phyloP scores from a whole-genome alignment of 805 yeast genomes.

The Candida gorgasii region DNA sequence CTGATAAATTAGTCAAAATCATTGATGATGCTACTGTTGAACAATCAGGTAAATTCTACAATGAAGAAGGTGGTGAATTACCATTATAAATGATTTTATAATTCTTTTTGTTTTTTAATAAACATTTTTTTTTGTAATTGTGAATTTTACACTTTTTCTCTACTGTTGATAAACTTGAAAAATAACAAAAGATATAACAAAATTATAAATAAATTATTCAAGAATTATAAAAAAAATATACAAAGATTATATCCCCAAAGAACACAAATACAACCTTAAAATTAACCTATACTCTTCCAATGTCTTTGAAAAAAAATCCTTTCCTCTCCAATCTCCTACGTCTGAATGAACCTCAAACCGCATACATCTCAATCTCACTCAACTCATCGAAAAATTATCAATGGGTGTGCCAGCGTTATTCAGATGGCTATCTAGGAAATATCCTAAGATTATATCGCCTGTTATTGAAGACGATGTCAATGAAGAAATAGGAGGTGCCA shows the following conservation, averaged over 20 bases:
- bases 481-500: slow-evolving; percentile 65
- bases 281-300: no score
- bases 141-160: not conserved
- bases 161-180: not conserved
- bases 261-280: not conserved
- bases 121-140: no score
- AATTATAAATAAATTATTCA: not conserved
- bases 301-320: no score
- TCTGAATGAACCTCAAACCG: no score
- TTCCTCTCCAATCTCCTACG: no score
- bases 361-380: slow-evolving; percentile 1
- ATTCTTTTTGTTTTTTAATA: no score
- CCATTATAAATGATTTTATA: no score
- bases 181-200: not conserved
- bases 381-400: not conserved
- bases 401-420: slow-evolving; percentile 99
- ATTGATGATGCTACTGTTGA: slow-evolving; percentile 6
- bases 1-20: slow-evolving; percentile 5
- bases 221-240: no score
- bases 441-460: slow-evolving; percentile 91
- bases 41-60: slow-evolving; percentile 8
- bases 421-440: slow-evolving; percentile 91
- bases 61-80: slow-evolving; percentile 7
- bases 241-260: not conserved
- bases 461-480: slow-evolving; percentile 74